Conservation (phyloP, 768 basidiomycete species). For the Dentipellis fragilis region DNA sequence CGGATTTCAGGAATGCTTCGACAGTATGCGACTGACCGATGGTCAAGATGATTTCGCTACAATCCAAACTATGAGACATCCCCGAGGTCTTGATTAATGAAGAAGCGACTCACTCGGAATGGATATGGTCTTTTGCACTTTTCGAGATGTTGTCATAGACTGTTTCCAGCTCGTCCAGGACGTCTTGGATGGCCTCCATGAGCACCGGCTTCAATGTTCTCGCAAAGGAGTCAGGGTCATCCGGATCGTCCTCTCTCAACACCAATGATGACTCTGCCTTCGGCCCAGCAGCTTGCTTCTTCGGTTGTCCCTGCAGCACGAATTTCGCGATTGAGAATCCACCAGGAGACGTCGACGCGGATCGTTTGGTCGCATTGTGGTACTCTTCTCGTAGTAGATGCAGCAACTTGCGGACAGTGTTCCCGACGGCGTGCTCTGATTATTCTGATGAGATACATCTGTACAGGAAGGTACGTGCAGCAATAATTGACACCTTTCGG, state of each 20-base stretch:
- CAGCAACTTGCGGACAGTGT: slow-evolving; percentile 86
- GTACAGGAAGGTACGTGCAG: slow-evolving; percentile 6
- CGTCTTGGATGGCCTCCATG: slow-evolving; percentile 95
- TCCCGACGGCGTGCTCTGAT: slow-evolving; percentile 88
- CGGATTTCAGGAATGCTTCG: slow-evolving; percentile 86
- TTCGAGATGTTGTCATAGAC: slow-evolving; percentile 93
- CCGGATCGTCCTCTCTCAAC: slow-evolving; percentile 58
- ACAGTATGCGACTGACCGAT: slow-evolving; percentile 93
- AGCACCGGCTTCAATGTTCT: slow-evolving; percentile 80
- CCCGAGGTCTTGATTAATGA: neutral
- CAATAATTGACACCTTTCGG: slow-evolving; percentile 64
- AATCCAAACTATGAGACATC: neutral
- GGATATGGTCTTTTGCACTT: slow-evolving; percentile 91
- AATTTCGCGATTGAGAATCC: slow-evolving; percentile 75
- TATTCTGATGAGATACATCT: neutral
- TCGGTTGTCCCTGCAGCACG: slow-evolving; percentile 69
- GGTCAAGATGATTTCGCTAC: slow-evolving; percentile 88
- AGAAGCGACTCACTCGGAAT: slow-evolving; percentile 82
- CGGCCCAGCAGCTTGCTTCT: slow-evolving; percentile 30
- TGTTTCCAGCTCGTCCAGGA: slow-evolving; percentile 90
- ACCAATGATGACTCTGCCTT: slow-evolving; percentile 46
- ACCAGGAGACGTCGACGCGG: slow-evolving; percentile 24
- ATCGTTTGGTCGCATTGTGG: slow-evolving; percentile 59
- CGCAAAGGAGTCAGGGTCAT: slow-evolving; percentile 75
- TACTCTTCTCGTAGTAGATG: slow-evolving; percentile 96